phyloP scores from a whole-genome alignment of 1,284 basidiomycete genomes.

The Marasmius sp. region DNA sequence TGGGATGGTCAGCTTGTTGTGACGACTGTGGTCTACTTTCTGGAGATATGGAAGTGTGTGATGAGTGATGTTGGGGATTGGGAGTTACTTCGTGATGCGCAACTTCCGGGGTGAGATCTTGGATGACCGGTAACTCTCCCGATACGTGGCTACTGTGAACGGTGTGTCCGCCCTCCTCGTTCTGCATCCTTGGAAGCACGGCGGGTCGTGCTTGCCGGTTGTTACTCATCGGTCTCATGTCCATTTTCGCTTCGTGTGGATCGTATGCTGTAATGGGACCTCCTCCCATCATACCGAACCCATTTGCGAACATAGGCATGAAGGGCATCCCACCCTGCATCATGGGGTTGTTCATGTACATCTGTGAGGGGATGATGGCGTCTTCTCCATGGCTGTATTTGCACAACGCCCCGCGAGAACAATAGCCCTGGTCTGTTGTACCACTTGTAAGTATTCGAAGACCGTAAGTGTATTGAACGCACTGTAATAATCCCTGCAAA shows the following conservation, averaged over 20 bases:
- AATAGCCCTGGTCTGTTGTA: conserved; percentile 80
- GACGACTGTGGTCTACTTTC: conserved; percentile 18
- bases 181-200: conserved; percentile 50
- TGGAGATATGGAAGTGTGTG: conserved; percentile 27
- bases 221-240: conserved; percentile 54
- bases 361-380: conserved; percentile 67
- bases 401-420: conserved; percentile 87
- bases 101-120: conserved; percentile 68
- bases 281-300: conserved; percentile 39
- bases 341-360: conserved; percentile 52
- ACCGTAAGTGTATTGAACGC: conserved; percentile 31
- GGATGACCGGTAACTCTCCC: conserved; percentile 75
- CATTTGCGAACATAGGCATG: conserved; percentile 60
- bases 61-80: conserved; percentile 23
- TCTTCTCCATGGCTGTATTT: conserved; percentile 90
- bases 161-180: conserved; percentile 42
- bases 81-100: conserved; percentile 24
- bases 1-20: conserved; percentile 17
- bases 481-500: conserved; percentile 92
- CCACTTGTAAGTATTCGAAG: conserved; percentile 7
- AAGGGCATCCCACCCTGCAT: conserved; percentile 50
- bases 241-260: conserved; percentile 75
- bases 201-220: conserved; percentile 50
- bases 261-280: conserved; percentile 60
- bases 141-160: conserved; percentile 40